phyloP scores from a whole-genome alignment of 2,329 filamentous ascomycete species.

The Diaporthe helianthi region DNA sequence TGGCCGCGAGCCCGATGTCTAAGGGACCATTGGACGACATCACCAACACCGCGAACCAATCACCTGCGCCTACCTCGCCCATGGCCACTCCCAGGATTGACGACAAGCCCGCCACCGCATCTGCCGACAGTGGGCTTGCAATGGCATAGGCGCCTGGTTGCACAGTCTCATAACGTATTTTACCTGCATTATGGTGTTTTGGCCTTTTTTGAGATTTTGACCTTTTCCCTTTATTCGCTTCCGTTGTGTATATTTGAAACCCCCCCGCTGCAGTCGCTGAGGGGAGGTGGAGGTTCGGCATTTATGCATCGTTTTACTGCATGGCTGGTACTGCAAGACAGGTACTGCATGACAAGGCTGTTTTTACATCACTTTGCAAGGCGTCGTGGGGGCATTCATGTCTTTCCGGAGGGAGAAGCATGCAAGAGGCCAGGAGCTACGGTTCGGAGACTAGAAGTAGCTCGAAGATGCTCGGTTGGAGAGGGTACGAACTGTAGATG shows the following conservation, averaged over 20 bases:
- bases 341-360: slow-evolving; percentile 29
- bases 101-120: slow-evolving; percentile 35
- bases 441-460: slow-evolving; percentile 19
- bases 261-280: not conserved
- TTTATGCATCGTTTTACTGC: slow-evolving; percentile 26
- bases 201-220: not conserved
- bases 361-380: slow-evolving; percentile 30
- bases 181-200: slow-evolving; percentile 31
- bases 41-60: slow-evolving; percentile 28
- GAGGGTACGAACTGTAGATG: not conserved
- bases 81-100: slow-evolving; percentile 4
- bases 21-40: slow-evolving; percentile 29
- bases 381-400: slow-evolving; percentile 22
- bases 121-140: slow-evolving; percentile 41
- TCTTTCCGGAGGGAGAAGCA: slow-evolving; percentile 2
- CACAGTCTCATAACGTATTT: slow-evolving; percentile 10
- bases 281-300: not conserved
- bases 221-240: slow-evolving; percentile 26
- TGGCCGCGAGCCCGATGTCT: slow-evolving; percentile 12
- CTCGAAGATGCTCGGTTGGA: not conserved
- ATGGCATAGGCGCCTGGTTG: slow-evolving; percentile 32
- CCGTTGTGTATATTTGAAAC: slow-evolving; percentile 29
- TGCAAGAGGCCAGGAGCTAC: slow-evolving; percentile 3
- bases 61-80: slow-evolving; percentile 4
- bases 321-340: slow-evolving; percentile 32